phyloP scores from a whole-genome alignment of 331 rosid species.

The Pyrus hybrid region DNA sequence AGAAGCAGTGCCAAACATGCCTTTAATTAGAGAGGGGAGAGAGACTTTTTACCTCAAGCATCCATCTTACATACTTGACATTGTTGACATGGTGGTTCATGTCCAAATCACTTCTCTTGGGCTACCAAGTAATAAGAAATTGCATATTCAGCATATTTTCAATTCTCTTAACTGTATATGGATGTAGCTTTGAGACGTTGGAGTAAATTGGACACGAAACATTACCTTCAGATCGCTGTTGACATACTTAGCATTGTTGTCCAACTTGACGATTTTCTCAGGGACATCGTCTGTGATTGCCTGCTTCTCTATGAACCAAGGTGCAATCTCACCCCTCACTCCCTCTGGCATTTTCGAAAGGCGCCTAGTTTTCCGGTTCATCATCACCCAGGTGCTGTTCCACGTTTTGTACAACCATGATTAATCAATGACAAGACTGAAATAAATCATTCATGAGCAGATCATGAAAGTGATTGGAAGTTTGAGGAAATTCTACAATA shows the following conservation, averaged over 20 bases:
- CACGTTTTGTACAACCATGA: slow-evolving; percentile 6
- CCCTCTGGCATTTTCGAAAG: slow-evolving; percentile 90
- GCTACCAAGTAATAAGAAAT: slow-evolving; percentile 37
- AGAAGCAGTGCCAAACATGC: background rate
- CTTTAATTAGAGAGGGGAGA: no score
- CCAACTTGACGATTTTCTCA: slow-evolving; percentile 66
- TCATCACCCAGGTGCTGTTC: slow-evolving; percentile 97
- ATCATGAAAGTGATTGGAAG: background rate
- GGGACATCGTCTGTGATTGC: slow-evolving; percentile 61
- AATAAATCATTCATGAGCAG: background rate
- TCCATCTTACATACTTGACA: slow-evolving; percentile 85
- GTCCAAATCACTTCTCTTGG: slow-evolving; percentile 88
- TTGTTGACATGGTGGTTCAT: slow-evolving; percentile 95
- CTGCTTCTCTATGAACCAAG: slow-evolving; percentile 79
- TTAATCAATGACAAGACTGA: background rate
- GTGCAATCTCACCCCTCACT: slow-evolving; percentile 73
- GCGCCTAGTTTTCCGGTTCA: slow-evolving; percentile 88
- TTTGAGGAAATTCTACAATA: slow-evolving; percentile 5
- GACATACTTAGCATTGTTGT: slow-evolving; percentile 60
- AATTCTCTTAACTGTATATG: background rate
- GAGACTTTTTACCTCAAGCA: slow-evolving; percentile 67
- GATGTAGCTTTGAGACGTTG: background rate
- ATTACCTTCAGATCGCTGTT: slow-evolving; percentile 62
- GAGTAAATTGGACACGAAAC: background rate
- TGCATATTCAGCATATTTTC: slow-evolving; percentile 3